These are phyloP conservation scores for Chlorella ohadii DNA, from an alignment of 139 green algal genomes.

Conservation along the genomic window DNA sequence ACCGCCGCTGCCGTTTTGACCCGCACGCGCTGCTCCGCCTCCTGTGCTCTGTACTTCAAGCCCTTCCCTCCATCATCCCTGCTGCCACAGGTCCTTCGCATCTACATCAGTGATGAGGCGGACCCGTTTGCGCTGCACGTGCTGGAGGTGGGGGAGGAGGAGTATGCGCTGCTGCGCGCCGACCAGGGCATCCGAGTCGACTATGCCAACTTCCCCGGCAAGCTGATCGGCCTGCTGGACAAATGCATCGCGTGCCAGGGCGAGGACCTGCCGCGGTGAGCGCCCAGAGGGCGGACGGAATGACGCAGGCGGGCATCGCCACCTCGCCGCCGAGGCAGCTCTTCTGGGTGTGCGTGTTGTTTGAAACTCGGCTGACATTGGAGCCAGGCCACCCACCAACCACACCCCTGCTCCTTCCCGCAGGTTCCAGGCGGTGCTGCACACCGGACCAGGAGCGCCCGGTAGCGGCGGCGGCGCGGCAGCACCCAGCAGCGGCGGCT, in stretches of 20 bases:
- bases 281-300: too few relatives aligned
- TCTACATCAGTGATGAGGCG: conserved; percentile 81
- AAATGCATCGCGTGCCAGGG: conserved; percentile 68
- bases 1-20: background rate
- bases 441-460: background rate
- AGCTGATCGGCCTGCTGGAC: conserved; percentile 89
- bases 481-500: background rate
- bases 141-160: conserved; percentile 91
- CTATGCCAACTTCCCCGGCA: conserved; percentile 86
- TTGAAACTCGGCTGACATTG: too few relatives aligned
- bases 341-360: too few relatives aligned
- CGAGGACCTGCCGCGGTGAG: conserved; percentile 67
- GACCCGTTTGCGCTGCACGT: conserved; percentile 84
- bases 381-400: background rate
- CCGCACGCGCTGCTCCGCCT: background rate
- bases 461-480: background rate
- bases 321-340: too few relatives aligned
- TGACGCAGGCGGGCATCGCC: too few relatives aligned
- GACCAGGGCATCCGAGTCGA: conserved; percentile 96
- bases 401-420: background rate
- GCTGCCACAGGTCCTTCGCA: conserved; percentile 66
- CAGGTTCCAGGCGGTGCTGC: conserved; percentile 34
- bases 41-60: background rate
- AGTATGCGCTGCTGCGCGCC: conserved; percentile 85
- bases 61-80: too few relatives aligned